Base-by-base conservation (phyloP, 768 basidiomycete species). In the Xerocomus potaroensis region DNA sequence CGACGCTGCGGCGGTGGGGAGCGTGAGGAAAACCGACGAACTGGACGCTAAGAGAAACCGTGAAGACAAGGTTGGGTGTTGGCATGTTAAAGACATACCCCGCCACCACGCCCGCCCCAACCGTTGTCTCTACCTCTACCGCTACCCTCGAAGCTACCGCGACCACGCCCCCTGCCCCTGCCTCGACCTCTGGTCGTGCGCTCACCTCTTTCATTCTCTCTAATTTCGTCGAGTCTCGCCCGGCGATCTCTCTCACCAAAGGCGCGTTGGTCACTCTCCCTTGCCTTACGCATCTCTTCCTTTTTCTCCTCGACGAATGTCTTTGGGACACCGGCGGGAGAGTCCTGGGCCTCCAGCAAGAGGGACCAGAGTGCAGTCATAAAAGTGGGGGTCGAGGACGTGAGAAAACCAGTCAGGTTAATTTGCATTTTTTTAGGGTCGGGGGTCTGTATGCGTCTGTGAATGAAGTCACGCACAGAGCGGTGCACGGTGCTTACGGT, bases 361-460 rank as follows among this genome's bases (percentile, higher is more conserved):
- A 98, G 74, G 21, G 75, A 81, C 96, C 96, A 99, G 0, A 99
- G 76, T 1, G 83, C 76, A 5, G 71, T 65, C 93, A 96, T 96
- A 68, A 99, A 99, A 1, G 73, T 65, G 0, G 88, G 73, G 0
- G 96, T 96, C 48, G 90, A 81, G 53, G 84, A 81, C 4, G 89
- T 88, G 48, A 99, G 77, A 66, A 99, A 99, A 8, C 95, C 95
- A 3, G 87, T 89, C 21, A 99, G 69, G 60, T 86, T 84, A 50
- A 98, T 92, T 68, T 97, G 93, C 84, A 98, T 93, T 70, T 89
- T 93, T 65, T 82, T 84, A 5, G 93, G 91, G 66, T 98, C 95
- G 10, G 91, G 90, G 5, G 78, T 81, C 91, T 94, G 60, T 15
- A 26, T 15, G 31, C 8, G 30, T 38, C 10, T 57, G 46, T 10